These are phyloP conservation scores for Picochlorum sp. DNA, from an alignment of 139 green algal species.

Conservation along the genomic window DNA sequence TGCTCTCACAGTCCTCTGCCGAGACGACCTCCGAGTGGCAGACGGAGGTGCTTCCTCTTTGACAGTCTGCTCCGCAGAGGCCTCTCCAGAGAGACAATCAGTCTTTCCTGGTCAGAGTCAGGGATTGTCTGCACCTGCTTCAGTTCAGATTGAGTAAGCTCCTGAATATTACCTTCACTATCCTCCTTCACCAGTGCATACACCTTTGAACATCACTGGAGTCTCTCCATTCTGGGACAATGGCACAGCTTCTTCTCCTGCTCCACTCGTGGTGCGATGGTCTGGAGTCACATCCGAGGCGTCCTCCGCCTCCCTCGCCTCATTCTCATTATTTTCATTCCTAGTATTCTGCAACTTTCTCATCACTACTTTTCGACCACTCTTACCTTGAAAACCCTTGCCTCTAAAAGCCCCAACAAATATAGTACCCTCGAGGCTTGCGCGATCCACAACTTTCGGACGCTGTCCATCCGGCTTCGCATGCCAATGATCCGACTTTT, in stretches of 20 bases:
- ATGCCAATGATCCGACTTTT: background rate
- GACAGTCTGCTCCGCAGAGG: too few relatives aligned
- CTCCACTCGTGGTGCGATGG: constrained; percentile 7
- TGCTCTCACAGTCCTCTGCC: background rate
- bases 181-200: constrained; percentile 11
- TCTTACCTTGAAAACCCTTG: constrained; percentile 25
- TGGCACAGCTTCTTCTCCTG: background rate
- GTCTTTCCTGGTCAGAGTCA: too few relatives aligned
- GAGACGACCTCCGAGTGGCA: too few relatives aligned
- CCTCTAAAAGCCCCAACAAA: constrained; percentile 41
- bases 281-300: constrained; percentile 6
- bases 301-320: constrained; percentile 13
- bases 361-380: background rate
- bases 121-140: background rate
- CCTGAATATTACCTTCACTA: constrained; percentile 10
- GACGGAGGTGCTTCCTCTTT: too few relatives aligned
- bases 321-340: constrained; percentile 3
- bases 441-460: constrained; percentile 33
- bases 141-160: constrained; percentile 18
- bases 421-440: constrained; percentile 21
- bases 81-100: too few relatives aligned
- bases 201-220: background rate
- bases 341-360: constrained; percentile 8
- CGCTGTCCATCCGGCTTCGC: constrained; percentile 21
- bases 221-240: background rate